Evolutionary conservation across 1,284 basidiomycete genomes (phyloP).

Genomic region (Melampsora americana): DNA sequence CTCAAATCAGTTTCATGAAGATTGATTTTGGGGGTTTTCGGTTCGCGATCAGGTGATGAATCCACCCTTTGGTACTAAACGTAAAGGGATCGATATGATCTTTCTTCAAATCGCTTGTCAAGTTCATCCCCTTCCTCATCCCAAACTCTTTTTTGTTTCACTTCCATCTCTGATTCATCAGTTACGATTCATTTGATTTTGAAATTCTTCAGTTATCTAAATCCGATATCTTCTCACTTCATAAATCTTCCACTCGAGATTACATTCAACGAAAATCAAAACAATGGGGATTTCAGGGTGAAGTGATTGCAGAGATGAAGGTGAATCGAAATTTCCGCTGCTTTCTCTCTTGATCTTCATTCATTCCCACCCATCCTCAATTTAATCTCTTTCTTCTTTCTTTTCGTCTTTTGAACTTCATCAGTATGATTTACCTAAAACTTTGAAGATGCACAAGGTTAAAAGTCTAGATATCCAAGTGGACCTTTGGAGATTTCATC

Average conservation of each 20-base stretch:
- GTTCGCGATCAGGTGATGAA: conserved; percentile 41
- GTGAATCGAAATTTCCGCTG: background rate
- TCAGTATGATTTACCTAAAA: conserved; percentile 40
- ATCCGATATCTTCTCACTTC: conserved; percentile 29
- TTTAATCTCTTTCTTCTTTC: too few species aligned
- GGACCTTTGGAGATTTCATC: conserved; percentile 39
- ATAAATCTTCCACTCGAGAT: conserved; percentile 33
- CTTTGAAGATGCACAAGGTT: conserved; percentile 40
- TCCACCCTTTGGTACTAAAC: conserved; percentile 40
- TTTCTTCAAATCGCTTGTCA: conserved; percentile 31
- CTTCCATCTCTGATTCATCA: background rate
- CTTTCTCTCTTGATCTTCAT: background rate
- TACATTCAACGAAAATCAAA: conserved; percentile 26
- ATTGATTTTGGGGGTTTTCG: too few species aligned
- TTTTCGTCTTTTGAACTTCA: background rate
- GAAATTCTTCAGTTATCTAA: conserved; percentile 20
- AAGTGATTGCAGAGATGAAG: conserved; percentile 35
- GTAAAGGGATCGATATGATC: conserved; percentile 37
- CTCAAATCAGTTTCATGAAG: too few species aligned
- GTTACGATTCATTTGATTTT: background rate
- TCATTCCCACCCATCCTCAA: background rate
- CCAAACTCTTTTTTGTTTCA: background rate
- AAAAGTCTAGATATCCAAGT: conserved; percentile 32
- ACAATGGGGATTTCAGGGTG: conserved; percentile 6
- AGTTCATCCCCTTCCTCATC: background rate